These are phyloP conservation scores for Amylocarpus encephaloides DNA, from an alignment of 2,329 filamentous ascomycete genomes.

Conservation along the genomic window DNA sequence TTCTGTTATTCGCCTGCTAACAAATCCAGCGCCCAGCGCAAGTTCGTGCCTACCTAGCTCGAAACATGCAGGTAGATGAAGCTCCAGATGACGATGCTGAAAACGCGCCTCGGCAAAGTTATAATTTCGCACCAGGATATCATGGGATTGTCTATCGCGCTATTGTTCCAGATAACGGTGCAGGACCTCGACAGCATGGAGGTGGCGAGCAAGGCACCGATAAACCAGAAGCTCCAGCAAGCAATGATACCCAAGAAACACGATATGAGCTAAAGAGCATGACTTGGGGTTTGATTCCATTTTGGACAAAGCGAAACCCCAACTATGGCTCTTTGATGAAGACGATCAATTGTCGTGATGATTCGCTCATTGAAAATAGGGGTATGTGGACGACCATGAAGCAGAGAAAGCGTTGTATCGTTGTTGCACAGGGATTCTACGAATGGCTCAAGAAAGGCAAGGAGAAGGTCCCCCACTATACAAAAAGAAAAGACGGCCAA, in stretches of 20 bases:
- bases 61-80: constrained; percentile 67
- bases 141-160: constrained; percentile 82
- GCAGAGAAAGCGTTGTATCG: constrained; percentile 76
- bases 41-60: constrained; percentile 65
- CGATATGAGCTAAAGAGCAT: constrained; percentile 83
- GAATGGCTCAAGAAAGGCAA: constrained; percentile 87
- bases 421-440: constrained; percentile 88
- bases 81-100: constrained; percentile 62
- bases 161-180: constrained; percentile 57
- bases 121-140: constrained; percentile 89
- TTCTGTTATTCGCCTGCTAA: not conserved
- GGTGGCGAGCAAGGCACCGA: constrained; percentile 23
- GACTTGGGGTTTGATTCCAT: constrained; percentile 94
- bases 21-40: constrained; percentile 62
- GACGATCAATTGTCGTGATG: constrained; percentile 92
- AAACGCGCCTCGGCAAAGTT: constrained; percentile 59
- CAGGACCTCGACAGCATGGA: constrained; percentile 34
- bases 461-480: constrained; percentile 78
- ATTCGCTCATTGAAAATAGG: constrained; percentile 67
- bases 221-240: constrained; percentile 19
- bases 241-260: constrained; percentile 28
- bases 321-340: constrained; percentile 72
- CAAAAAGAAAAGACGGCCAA: constrained; percentile 73
- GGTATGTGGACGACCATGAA: constrained; percentile 96
- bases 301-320: constrained; percentile 81